phyloP scores from a whole-genome alignment of 2,329 filamentous ascomycete genomes.

The Clarireedia sp. region DNA sequence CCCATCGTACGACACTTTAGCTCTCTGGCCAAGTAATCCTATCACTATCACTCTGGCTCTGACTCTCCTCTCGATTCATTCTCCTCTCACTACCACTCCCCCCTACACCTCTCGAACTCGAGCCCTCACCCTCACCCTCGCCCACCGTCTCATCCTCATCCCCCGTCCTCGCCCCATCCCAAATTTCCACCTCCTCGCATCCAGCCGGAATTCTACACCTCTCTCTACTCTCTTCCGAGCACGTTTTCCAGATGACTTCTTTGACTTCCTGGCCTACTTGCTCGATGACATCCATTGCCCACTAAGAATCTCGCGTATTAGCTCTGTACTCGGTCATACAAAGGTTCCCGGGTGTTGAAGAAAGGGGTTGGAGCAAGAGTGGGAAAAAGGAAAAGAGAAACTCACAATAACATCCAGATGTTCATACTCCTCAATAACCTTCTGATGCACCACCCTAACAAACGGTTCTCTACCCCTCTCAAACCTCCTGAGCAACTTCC shows the following conservation, averaged over 20 bases:
- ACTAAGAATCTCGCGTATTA: constrained; percentile 31
- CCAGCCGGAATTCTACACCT: constrained; percentile 22
- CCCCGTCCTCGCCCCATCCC: constrained; percentile 14
- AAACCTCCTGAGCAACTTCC: constrained; percentile 64
- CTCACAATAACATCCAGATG: constrained; percentile 73
- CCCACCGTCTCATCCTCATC: neutral
- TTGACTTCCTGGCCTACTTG: constrained; percentile 75
- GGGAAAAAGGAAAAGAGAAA: neutral
- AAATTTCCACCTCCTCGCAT: constrained; percentile 25
- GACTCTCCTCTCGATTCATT: neutral
- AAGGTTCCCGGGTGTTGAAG: no score
- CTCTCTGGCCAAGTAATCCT: neutral
- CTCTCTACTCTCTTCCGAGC: constrained; percentile 30
- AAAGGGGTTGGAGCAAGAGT: no score
- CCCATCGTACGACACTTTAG: neutral
- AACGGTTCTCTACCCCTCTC: constrained; percentile 71
- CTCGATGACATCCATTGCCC: constrained; percentile 83
- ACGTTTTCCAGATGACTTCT: constrained; percentile 77
- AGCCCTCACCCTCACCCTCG: neutral
- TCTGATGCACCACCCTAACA: constrained; percentile 71
- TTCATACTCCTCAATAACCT: constrained; percentile 80
- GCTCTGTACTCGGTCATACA: no score
- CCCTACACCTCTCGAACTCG: constrained; percentile 20
- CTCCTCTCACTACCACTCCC: no score
- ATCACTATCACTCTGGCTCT: constrained; percentile 6